Evolutionary conservation across 2,329 filamentous ascomycete species (phyloP).

Genomic region (Xylaria sp.): DNA sequence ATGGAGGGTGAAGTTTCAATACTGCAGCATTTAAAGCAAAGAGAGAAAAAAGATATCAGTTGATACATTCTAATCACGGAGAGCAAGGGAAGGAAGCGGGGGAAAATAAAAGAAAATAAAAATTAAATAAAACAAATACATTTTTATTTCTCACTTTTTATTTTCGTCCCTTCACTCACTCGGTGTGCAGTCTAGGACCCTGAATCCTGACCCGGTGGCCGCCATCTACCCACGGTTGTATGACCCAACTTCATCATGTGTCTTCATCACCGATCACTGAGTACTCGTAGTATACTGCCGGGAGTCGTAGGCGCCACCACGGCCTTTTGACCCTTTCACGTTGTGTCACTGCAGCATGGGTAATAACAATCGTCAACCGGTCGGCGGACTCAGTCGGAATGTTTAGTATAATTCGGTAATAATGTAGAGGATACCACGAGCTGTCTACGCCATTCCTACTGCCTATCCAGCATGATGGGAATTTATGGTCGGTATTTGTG

Average conservation of each 20-base stretch:
- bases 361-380: slow-evolving; percentile 17
- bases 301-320: slow-evolving; percentile 7
- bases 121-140: neutral
- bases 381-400: slow-evolving; percentile 22
- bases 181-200: slow-evolving; percentile 17
- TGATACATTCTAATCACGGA: neutral
- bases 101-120: neutral
- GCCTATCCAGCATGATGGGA: slow-evolving; percentile 32
- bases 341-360: slow-evolving; percentile 22
- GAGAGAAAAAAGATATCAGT: neutral
- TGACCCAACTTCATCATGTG: slow-evolving; percentile 11
- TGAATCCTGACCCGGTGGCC: slow-evolving; percentile 15
- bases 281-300: slow-evolving; percentile 2
- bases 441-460: slow-evolving; percentile 28
- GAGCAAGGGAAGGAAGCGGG: neutral
- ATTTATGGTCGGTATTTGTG: slow-evolving; percentile 29
- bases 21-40: slow-evolving; percentile 2
- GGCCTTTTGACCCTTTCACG: slow-evolving; percentile 13
- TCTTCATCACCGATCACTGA: neutral
- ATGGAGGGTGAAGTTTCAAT: slow-evolving; percentile 32
- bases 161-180: slow-evolving; percentile 7
- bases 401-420: neutral
- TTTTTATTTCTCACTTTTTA: slow-evolving; percentile 13
- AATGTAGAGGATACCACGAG: slow-evolving; percentile 20
- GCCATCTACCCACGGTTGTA: slow-evolving; percentile 21